Conservation (phyloP, 345 rosid genomes). For the Linum usitatissimum region DNA sequence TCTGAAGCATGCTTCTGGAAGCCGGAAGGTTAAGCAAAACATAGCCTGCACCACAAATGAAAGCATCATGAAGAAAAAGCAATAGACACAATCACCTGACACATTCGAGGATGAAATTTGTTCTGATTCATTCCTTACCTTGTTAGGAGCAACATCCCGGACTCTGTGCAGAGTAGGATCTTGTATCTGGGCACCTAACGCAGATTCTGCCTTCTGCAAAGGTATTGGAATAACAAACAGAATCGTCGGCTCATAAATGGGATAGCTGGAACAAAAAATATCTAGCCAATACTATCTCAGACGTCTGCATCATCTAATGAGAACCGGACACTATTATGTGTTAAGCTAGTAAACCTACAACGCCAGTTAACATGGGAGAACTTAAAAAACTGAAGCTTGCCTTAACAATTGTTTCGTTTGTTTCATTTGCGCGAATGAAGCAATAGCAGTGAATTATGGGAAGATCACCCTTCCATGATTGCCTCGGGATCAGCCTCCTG, state of each 20-base stretch:
- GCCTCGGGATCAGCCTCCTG: slow-evolving; percentile 40
- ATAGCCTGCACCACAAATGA: slow-evolving; percentile 51
- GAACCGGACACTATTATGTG: not conserved
- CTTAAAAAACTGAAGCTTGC: slow-evolving; percentile 31
- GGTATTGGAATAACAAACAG: not conserved
- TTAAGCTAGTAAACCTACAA: not conserved
- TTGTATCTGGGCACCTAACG: slow-evolving; percentile 43
- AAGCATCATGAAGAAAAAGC: not conserved
- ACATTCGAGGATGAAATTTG: too few species aligned
- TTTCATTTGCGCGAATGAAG: slow-evolving; percentile 73
- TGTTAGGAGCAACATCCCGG: slow-evolving; percentile 97
- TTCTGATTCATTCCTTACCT: slow-evolving; percentile 31
- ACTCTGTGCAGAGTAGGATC: slow-evolving; percentile 67
- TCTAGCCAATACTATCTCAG: not conserved
- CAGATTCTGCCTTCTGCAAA: slow-evolving; percentile 63
- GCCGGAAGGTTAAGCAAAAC: slow-evolving; percentile 88
- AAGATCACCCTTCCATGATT: slow-evolving; percentile 61
- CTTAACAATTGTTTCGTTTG: slow-evolving; percentile 41
- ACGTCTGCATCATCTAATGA: not conserved
- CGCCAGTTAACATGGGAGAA: not conserved
- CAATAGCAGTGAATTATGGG: slow-evolving; percentile 90
- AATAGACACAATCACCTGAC: too few species aligned
- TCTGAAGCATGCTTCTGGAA: slow-evolving; percentile 64
- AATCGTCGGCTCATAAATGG: too few species aligned
- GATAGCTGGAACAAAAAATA: too few species aligned